These are phyloP conservation scores for Triangularia setosa DNA, from an alignment of 2,329 filamentous ascomycete genomes.

Conservation along the genomic window DNA sequence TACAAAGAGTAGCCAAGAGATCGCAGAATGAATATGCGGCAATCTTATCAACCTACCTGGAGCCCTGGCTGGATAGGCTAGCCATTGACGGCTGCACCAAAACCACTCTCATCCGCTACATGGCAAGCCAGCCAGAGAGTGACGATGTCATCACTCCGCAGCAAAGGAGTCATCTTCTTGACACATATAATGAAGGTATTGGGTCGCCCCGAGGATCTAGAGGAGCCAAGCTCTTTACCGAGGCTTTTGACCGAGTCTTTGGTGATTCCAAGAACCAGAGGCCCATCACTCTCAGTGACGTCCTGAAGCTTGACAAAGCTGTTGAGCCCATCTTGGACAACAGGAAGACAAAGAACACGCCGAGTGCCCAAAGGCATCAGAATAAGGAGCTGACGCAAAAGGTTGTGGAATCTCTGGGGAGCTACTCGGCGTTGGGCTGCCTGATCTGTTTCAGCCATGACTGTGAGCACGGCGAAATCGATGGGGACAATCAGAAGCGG, in stretches of 20 bases:
- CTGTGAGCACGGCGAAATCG: slow-evolving; percentile 59
- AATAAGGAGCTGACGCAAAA: slow-evolving; percentile 35
- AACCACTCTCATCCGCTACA: slow-evolving; percentile 49
- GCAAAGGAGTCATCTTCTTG: slow-evolving; percentile 50
- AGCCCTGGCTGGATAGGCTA: slow-evolving; percentile 49
- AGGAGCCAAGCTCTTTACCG: slow-evolving; percentile 48
- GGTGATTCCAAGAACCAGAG: slow-evolving; percentile 31
- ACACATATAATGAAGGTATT: slow-evolving; percentile 42
- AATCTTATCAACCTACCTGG: slow-evolving; percentile 50
- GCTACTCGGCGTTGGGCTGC: slow-evolving; percentile 53
- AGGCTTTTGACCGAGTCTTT: slow-evolving; percentile 56
- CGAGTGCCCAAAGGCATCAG: slow-evolving; percentile 33
- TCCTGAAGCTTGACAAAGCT: slow-evolving; percentile 50
- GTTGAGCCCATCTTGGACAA: slow-evolving; percentile 52
- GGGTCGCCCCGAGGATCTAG: slow-evolving; percentile 41
- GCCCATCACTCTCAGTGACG: slow-evolving; percentile 45
- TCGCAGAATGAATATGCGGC: slow-evolving; percentile 50
- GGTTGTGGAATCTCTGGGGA: slow-evolving; percentile 48
- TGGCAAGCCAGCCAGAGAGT: slow-evolving; percentile 45
- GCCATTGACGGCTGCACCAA: slow-evolving; percentile 50
- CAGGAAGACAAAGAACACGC: slow-evolving; percentile 45
- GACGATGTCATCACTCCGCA: slow-evolving; percentile 50
- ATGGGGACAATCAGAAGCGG: slow-evolving; percentile 49
- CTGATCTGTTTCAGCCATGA: slow-evolving; percentile 58
- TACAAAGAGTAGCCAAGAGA: slow-evolving; percentile 47